Evolutionary conservation across 352 stramenopile species (phyloP).

Genomic region (Pythium monospermum): DNA sequence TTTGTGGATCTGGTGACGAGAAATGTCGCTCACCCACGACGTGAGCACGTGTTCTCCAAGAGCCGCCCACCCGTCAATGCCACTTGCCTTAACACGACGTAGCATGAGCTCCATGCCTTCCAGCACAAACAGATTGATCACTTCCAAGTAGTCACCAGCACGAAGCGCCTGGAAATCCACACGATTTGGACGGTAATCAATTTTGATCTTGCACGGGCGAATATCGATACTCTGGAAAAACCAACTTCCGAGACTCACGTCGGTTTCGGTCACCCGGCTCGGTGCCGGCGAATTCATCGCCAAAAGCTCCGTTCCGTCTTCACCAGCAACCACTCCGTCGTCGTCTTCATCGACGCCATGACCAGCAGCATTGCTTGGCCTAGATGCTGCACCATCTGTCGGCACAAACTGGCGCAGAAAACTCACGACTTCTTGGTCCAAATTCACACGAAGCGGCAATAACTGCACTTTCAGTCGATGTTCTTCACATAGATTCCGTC

Average conservation of each 20-base stretch:
- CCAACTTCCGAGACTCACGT: constrained; percentile 50
- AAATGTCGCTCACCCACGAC: constrained; percentile 87
- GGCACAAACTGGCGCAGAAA: constrained; percentile 85
- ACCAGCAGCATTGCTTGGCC: not conserved
- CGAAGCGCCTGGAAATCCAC: constrained; percentile 80
- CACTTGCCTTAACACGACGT: constrained; percentile 78
- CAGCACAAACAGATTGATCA: constrained; percentile 87
- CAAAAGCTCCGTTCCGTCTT: constrained; percentile 55
- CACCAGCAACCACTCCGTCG: constrained; percentile 12
- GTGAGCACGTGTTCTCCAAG: constrained; percentile 72
- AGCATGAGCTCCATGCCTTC: constrained; percentile 87
- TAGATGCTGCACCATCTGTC: constrained; percentile 5
- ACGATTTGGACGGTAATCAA: constrained; percentile 85
- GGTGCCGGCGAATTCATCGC: constrained; percentile 18
- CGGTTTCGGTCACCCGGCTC: constrained; percentile 30
- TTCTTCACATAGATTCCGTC: constrained; percentile 75
- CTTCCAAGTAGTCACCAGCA: constrained; percentile 82
- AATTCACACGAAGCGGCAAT: constrained; percentile 74
- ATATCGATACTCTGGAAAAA: constrained; percentile 89
- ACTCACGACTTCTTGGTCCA: constrained; percentile 85
- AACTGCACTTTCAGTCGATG: constrained; percentile 74
- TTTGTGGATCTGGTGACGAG: constrained; percentile 85
- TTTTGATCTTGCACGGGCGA: constrained; percentile 88
- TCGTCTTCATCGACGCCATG: constrained; percentile 14
- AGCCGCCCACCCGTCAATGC: constrained; percentile 69